phyloP scores from a whole-genome alignment of 352 stramenopile species.

The Hyaloperonospora brassicae region DNA sequence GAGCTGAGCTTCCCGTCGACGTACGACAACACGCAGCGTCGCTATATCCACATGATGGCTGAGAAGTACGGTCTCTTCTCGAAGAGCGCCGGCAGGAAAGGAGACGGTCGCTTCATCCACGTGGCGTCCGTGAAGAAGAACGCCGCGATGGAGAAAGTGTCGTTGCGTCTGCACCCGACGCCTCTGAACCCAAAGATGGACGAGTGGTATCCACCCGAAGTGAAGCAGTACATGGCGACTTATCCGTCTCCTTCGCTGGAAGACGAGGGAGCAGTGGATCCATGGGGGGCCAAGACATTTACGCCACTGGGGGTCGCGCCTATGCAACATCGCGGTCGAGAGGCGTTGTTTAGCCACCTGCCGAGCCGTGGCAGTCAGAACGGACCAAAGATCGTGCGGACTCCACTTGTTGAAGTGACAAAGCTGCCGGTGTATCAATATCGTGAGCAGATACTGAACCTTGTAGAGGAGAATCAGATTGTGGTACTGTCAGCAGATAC shows the following conservation, averaged over 20 bases:
- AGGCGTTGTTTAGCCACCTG: conserved; percentile 40
- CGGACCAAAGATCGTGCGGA: conserved; percentile 13
- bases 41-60: conserved; percentile 76
- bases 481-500: conserved; percentile 92
- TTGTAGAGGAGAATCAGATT: conserved; percentile 73
- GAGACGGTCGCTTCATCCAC: conserved; percentile 57
- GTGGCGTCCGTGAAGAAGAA: conserved; percentile 81
- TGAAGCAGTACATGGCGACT: conserved; percentile 37
- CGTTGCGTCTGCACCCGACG: conserved; percentile 37
- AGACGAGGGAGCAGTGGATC: conserved; percentile 7
- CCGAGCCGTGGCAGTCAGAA: conserved; percentile 2
- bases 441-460: conserved; percentile 53
- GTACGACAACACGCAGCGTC: conserved; percentile 68
- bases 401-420: conserved; percentile 11
- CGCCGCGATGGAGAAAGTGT: conserved; percentile 65
- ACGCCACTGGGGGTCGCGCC: conserved; percentile 13
- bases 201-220: conserved; percentile 34
- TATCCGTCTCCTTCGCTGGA: conserved; percentile 23
- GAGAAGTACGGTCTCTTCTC: conserved; percentile 77
- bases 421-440: conserved; percentile 58
- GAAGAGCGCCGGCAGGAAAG: conserved; percentile 69
- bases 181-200: conserved; percentile 25
- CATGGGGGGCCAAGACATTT: conserved; percentile 26
- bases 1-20: conserved; percentile 63
- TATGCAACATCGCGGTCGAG: conserved; percentile 15